Evolutionary conservation across 768 basidiomycete genomes (phyloP), one percentile per base, ranked within the genome.

Genomic region (Hemileccinum rubropunctum): DNA sequence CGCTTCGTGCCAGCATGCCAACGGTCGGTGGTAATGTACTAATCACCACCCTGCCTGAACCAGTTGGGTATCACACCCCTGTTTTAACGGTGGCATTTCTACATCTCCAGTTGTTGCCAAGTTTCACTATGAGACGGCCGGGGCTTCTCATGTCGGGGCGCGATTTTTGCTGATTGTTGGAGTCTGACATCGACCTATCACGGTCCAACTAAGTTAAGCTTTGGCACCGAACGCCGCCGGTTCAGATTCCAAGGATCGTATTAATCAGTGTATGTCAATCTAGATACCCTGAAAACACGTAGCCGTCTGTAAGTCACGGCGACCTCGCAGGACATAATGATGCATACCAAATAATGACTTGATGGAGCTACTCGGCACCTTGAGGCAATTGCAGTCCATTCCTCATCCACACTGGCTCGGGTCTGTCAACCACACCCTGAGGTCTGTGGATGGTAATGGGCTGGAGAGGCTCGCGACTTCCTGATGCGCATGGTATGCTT

Each of bases 11-110:
- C n/a, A n/a, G 35, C 26, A 45, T 27, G 32, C 21, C 14, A 26
- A 36, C 27, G 26, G 18, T 27, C 32, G 57, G 45, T 47, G 38
- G 45, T 12, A 51, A 51, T 49, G 42, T 6, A 30, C 27, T 36
- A 18, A 13, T 28, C 18, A 17, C 30, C 37, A n/a, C n/a, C n/a
- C n/a, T n/a, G n/a, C n/a, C n/a, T n/a, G n/a, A n/a, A n/a, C n/a
- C n/a, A n/a, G 21, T 23, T 37, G n/a, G 36, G 36, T 17, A 8
- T 18, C 17, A 9, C 18, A 20, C 28, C 18, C 30, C 32, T 2
- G 21, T 11, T 50, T 48, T 27, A 35, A 2, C 8, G 8, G 27
- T 20, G 33, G 42, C 17, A 12, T 37, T 30, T 18, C 18, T 20
- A n/a, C 27, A 37, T 38, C 11, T 1, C 27, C 50, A 38, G 58